A percentile compares a stretch with the other conserved stretches of the same genome.
Conservation (phyloP, 805 yeast species). For the baker's yeast (Saccharomyces cerevisiae) region DNA sequence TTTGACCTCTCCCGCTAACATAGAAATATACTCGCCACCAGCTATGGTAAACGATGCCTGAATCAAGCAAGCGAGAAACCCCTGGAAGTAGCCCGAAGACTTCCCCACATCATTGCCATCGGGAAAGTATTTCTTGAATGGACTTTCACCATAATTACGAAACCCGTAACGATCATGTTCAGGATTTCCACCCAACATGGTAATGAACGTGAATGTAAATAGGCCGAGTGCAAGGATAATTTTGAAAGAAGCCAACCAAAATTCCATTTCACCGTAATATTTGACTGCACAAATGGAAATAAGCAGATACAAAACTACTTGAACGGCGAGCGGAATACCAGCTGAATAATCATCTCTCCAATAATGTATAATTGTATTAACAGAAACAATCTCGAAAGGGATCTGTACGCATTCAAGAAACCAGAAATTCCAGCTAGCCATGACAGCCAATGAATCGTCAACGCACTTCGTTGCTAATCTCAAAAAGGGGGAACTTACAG, state of each 20-base stretch:
- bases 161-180: conserved; percentile 54
- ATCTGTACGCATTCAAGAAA: conserved; percentile 66
- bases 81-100: conserved; percentile 54
- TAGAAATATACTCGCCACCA: conserved; percentile 79
- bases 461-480: conserved; percentile 66
- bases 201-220: conserved; percentile 63
- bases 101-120: conserved; percentile 33
- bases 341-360: conserved; percentile 75
- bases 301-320: conserved; percentile 50
- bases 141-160: conserved; percentile 45
- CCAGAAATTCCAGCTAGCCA: conserved; percentile 77
- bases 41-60: conserved; percentile 74
- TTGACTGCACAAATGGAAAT: conserved; percentile 68
- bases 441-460: conserved; percentile 66
- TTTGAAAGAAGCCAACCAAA: conserved; percentile 68
- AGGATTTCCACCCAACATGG: conserved; percentile 88
- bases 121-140: conserved; percentile 48
- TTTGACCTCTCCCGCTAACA: conserved; percentile 76
- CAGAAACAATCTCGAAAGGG: conserved; percentile 79
- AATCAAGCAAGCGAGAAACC: conserved; percentile 59
- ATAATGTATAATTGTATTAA: conserved; percentile 66
- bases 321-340: conserved; percentile 59
- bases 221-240: conserved; percentile 68
- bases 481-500: conserved; percentile 70
- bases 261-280: conserved; percentile 75